Evolutionary conservation across 2,329 filamentous ascomycete species (phyloP), one percentile per base, ranked within the genome.

Genomic region (Coniella vitis): DNA sequence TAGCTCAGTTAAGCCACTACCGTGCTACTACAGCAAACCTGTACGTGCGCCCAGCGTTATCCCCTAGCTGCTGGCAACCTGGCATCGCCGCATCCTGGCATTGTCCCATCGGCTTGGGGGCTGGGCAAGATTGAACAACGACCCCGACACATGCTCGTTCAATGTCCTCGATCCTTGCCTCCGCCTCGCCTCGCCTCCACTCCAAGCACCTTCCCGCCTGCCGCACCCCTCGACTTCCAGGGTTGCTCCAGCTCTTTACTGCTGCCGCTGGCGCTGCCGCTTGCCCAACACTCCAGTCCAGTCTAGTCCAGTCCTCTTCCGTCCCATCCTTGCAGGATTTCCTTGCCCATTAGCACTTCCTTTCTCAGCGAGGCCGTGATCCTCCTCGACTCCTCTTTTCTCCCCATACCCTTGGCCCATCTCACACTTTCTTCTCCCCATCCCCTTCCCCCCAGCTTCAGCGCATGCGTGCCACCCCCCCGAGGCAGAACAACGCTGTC

Each of bases 241-340:
- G n/a, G n/a, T n/a, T n/a, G n/a, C n/a, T n/a, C n/a, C n/a, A n/a
- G n/a, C n/a, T n/a, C n/a, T n/a, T n/a, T n/a, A n/a, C n/a, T n/a
- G n/a, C n/a, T n/a, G n/a, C n/a, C n/a, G n/a, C n/a, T n/a, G n/a
- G n/a, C n/a, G n/a, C n/a, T n/a, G n/a, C n/a, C n/a, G n/a, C n/a
- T n/a, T n/a, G n/a, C n/a, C n/a, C n/a, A n/a, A n/a, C n/a, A n/a
- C n/a, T n/a, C n/a, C n/a, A n/a, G n/a, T n/a, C n/a, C n/a, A n/a
- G n/a, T n/a, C n/a, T n/a, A n/a, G n/a, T n/a, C n/a, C n/a, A n/a
- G n/a, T n/a, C n/a, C n/a, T 4, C 20, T 34, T 29, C 16, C 22
- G n/a, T 17, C 34, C 31, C 37, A 39, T 34, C 45, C 45, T 34
- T 47, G 45, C 8, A 47, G 31, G 45, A 39, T 39, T 40, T 9